Conservation (phyloP, 257 asterid species). For the Rubia yunnanensis region DNA sequence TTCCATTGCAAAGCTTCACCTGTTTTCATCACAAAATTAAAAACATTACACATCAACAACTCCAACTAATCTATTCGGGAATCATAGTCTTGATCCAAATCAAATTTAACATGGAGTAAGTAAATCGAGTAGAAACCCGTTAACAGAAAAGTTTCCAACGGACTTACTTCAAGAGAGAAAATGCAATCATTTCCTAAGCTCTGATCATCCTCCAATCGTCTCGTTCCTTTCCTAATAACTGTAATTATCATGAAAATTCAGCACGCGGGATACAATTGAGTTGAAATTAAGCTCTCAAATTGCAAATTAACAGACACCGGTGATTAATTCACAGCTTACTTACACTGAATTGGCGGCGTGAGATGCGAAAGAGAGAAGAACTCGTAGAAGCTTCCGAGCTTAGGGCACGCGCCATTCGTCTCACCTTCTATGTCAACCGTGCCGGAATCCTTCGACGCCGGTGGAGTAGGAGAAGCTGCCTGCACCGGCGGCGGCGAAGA, state of each 20-base stretch:
- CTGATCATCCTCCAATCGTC: slow-evolving; percentile 37
- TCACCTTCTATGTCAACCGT: slow-evolving; percentile 67
- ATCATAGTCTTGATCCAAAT: neutral
- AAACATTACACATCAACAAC: slow-evolving; percentile 4
- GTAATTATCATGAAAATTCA: slow-evolving; percentile 13
- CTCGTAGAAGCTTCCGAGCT: slow-evolving; percentile 87
- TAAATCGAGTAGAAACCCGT: no score
- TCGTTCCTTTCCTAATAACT: slow-evolving; percentile 61
- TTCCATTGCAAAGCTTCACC: slow-evolving; percentile 89
- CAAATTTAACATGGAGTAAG: no score
- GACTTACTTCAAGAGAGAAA: slow-evolving; percentile 79
- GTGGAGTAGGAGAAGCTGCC: slow-evolving; percentile 11
- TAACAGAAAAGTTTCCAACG: no score
- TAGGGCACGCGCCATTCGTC: slow-evolving; percentile 73
- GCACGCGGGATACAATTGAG: neutral
- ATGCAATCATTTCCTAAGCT: slow-evolving; percentile 50
- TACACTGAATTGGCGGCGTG: slow-evolving; percentile 94
- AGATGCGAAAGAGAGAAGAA: slow-evolving; percentile 97
- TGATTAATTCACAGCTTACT: slow-evolving; percentile 20
- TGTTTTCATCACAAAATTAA: slow-evolving; percentile 29
- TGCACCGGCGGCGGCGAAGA: slow-evolving; percentile 42
- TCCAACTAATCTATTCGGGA: neutral
- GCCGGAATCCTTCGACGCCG: slow-evolving; percentile 24
- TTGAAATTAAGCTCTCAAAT: slow-evolving; percentile 1
- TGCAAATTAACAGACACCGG: neutral